A percentile compares a stretch with the other conserved stretches of the same genome.
Conservation (phyloP, 176 grass and related monocot genomes). For the Carex pumila region DNA sequence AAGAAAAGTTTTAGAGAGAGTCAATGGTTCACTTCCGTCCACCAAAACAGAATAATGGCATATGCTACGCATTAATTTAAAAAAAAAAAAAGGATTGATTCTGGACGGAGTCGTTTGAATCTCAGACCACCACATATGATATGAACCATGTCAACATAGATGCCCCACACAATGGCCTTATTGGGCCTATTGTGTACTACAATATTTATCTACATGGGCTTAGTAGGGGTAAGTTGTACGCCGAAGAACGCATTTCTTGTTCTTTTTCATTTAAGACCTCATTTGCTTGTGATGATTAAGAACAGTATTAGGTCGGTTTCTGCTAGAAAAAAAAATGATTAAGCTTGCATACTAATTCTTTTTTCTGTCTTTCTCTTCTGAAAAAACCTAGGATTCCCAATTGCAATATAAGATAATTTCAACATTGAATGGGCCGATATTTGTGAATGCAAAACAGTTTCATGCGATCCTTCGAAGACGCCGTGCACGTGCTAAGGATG, state of each 20-base stretch:
- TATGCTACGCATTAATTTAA: not conserved
- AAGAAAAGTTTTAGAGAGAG: not conserved
- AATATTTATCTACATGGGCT: not conserved
- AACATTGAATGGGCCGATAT: conserved; percentile 28
- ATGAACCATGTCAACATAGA: not conserved
- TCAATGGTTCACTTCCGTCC: not conserved
- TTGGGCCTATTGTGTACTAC: not conserved
- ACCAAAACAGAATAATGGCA: not conserved
- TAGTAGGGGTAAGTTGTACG: not conserved
- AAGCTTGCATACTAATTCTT: not conserved
- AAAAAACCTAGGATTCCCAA: conserved; percentile 23
- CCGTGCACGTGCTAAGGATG: conserved; percentile 38
- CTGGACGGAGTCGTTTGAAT: not conserved
- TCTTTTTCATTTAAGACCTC: not conserved
- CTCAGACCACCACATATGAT: not conserved
- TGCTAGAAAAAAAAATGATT: not conserved
- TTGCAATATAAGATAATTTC: conserved; percentile 39
- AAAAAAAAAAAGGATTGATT: not conserved
- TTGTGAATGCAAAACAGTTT: conserved; percentile 68
- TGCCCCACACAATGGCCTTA: not conserved
- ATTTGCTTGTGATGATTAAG: not conserved
- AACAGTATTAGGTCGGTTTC: not conserved
- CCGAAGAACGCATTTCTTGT: not conserved
- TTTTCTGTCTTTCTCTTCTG: not conserved
- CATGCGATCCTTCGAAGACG: conserved; percentile 59